Percentiles rank a stretch among this genome's conserved stretches.
Evolutionary conservation across 495 filamentous ascomycete genomes (phyloP).

Genomic region (Penicillium herquei): DNA sequence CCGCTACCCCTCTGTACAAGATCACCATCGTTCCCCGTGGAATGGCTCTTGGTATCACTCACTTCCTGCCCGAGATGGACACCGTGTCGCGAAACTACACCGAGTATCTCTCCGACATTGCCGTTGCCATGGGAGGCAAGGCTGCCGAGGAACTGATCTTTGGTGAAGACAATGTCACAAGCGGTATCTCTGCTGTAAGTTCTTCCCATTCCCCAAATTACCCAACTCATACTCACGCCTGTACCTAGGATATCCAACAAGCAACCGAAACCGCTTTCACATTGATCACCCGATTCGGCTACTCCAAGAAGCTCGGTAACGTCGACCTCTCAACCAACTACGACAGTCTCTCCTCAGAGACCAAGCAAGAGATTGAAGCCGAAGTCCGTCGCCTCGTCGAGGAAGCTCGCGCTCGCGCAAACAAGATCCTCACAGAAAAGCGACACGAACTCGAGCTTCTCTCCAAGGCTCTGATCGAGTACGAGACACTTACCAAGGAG

Average conservation of each 20-base stretch:
- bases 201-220: not conserved
- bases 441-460: constrained; percentile 81
- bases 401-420: constrained; percentile 73
- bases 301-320: constrained; percentile 85
- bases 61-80: constrained; percentile 84
- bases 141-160: constrained; percentile 92
- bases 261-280: constrained; percentile 78
- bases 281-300: constrained; percentile 84
- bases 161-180: constrained; percentile 81
- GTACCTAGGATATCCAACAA: constrained; percentile 68
- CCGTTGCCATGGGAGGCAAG: constrained; percentile 85
- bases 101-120: constrained; percentile 69
- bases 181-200: constrained; percentile 72
- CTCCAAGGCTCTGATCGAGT: constrained; percentile 86
- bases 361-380: constrained; percentile 75
- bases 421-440: constrained; percentile 64
- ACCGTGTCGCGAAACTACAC: constrained; percentile 73
- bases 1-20: constrained; percentile 80
- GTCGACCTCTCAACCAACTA: constrained; percentile 81
- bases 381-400: constrained; percentile 86
- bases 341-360: constrained; percentile 76
- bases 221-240: constrained; percentile 2
- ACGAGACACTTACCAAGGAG: constrained; percentile 82
- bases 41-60: constrained; percentile 78
- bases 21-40: constrained; percentile 94